Base-by-base conservation (phyloP, 352 stramenopile species). In the Pythium plurisporium region DNA sequence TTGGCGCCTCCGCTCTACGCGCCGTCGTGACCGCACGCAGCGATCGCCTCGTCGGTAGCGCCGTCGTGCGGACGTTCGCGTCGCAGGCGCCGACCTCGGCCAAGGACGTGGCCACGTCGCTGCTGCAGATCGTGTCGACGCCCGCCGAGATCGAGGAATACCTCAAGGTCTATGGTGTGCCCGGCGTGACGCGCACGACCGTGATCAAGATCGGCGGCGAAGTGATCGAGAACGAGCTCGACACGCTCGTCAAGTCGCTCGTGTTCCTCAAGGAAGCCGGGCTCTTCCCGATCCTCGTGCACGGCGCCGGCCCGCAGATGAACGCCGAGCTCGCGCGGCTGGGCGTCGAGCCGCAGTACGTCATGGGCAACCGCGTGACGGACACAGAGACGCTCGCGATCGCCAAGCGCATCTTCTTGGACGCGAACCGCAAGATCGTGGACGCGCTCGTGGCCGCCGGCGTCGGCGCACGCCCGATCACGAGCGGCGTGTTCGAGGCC, bases 161-260 rank as follows among this genome's bases (percentile, higher is more conserved):
- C 65, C 59, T 81, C 45, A 65, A 74, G 55, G 67, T 89, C 58
- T 94, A 94, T 61, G 73, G 82, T 42, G 88, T 74, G 25, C 82
- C 84, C 2, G 82, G 80, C 49, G 73, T 74, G 33, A 77, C 72
- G 56, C 84, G 77, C 61, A 90, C 79, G 43, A 89, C 84, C 0
- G 86, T 96, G 9, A 94, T 96, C 58, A 96, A 96, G 65, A 92
- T 95, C 47, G 87, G 87, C 48, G 87, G 87, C 27, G 87, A 95
- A 33, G 84, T 96, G 27, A 86, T 96, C 50, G 83, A 93, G 62
- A 76, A 92, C 55, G 86, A 96, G 63, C 76, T 95, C 27, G 78
- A 89, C 42, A 87, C 79, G 65, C 82, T 96, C 36, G 81, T 93
- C 23, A 70, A 87, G 40, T 94, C 84, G 52, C 74, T 93, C 48